phyloP scores from a whole-genome alignment of 1,284 basidiomycete genomes.

The Leccinum subspadiceum region DNA sequence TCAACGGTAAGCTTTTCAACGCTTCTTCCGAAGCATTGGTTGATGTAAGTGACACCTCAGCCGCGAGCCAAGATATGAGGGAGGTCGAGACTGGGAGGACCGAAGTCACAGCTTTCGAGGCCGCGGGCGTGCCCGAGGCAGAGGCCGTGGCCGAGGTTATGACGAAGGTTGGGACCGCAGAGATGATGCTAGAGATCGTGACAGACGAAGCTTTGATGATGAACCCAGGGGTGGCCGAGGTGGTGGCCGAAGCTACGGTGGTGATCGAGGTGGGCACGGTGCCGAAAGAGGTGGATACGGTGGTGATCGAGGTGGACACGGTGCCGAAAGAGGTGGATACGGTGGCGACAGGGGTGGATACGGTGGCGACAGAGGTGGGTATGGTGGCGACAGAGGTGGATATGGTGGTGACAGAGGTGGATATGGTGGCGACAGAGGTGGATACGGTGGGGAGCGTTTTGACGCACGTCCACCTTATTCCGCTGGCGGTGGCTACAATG shows the following conservation, averaged over 20 bases:
- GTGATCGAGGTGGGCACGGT: slow-evolving; percentile 9
- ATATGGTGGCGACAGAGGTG: slow-evolving; percentile 13
- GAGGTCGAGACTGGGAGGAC: slow-evolving; percentile 51
- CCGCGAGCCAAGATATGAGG: slow-evolving; percentile 32
- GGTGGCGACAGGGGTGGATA: slow-evolving; percentile 13
- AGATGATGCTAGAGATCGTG: slow-evolving; percentile 47
- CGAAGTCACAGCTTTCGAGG: slow-evolving; percentile 39
- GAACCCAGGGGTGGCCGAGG: slow-evolving; percentile 41
- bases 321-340: slow-evolving; percentile 28
- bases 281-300: too few species aligned
- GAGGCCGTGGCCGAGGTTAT: slow-evolving; percentile 35
- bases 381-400: too few species aligned
- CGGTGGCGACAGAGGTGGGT: too few species aligned
- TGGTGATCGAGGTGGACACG: background rate
- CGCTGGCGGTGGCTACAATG: slow-evolving; percentile 31
- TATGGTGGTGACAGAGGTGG: slow-evolving; percentile 24
- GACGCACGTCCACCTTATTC: slow-evolving; percentile 34
- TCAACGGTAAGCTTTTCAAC: slow-evolving; percentile 28
- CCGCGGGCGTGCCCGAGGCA: slow-evolving; percentile 41
- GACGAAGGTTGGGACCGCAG: slow-evolving; percentile 46
- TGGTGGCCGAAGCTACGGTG: slow-evolving; percentile 36
- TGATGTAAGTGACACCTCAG: slow-evolving; percentile 16
- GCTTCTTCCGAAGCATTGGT: background rate
- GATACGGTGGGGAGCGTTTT: slow-evolving; percentile 37
- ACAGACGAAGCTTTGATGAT: slow-evolving; percentile 46